Evolutionary conservation across 106 monocot species (phyloP).

Genomic region (Dendrobium chrysotoxum): DNA sequence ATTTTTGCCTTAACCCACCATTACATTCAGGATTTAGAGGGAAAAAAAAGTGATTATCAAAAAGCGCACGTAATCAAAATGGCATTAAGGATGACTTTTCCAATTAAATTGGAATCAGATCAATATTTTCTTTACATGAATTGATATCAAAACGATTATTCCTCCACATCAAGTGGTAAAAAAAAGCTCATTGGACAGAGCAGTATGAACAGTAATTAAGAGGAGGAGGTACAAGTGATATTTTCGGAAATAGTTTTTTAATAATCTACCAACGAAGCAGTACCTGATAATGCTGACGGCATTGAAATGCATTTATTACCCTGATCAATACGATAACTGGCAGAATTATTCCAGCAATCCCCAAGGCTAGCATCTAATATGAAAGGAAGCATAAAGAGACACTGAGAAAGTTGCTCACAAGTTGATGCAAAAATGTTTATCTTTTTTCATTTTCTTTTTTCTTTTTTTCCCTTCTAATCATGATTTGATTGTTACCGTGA

Average conservation of each 20-base stretch:
- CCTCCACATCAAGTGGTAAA: background rate
- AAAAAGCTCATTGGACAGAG: background rate
- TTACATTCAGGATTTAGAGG: no score
- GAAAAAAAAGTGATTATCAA: no score
- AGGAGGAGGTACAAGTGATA: background rate
- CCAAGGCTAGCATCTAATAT: constrained; percentile 8
- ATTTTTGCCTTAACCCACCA: no score
- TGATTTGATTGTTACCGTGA: constrained; percentile 34
- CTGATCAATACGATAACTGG: constrained; percentile 11
- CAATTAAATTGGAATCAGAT: background rate
- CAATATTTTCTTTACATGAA: background rate
- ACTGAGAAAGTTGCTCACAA: background rate
- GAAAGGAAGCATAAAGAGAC: background rate
- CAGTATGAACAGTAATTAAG: background rate
- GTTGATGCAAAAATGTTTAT: background rate
- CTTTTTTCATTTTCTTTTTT: background rate
- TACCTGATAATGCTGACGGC: constrained; percentile 12
- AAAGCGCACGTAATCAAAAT: no score
- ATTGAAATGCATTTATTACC: constrained; percentile 4
- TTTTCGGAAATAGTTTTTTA: background rate
- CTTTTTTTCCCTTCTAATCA: background rate
- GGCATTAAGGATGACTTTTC: no score
- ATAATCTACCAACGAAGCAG: background rate
- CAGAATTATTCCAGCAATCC: constrained; percentile 14
- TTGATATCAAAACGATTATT: background rate